These are phyloP conservation scores for Theileria annulata DNA, from an alignment of 169 alveolate species.

Conservation along the genomic window DNA sequence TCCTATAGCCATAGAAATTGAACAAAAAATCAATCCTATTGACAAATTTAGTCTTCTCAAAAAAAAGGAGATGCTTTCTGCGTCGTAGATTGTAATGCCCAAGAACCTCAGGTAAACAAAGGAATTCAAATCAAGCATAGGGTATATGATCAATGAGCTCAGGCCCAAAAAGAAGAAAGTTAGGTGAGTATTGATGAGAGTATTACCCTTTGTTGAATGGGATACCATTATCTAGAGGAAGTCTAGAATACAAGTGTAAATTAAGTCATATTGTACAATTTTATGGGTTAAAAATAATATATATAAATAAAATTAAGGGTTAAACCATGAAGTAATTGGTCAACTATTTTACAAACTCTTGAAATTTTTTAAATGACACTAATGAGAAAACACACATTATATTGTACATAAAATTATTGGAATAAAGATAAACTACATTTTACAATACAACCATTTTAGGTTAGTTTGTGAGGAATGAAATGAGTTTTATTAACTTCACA, in stretches of 20 bases:
- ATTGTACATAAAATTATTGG: neutral
- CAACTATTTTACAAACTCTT: neutral
- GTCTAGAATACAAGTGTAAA: neutral
- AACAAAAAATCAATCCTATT: conserved; percentile 22
- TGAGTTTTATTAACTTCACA: neutral
- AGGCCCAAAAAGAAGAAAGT: conserved; percentile 51
- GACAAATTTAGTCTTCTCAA: conserved; percentile 37
- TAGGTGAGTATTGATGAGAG: conserved; percentile 16
- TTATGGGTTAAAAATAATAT: no score
- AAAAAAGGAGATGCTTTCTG: conserved; percentile 43
- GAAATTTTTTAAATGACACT: neutral
- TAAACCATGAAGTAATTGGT: neutral
- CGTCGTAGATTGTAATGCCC: conserved; percentile 35
- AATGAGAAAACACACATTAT: neutral
- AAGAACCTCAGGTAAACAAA: conserved; percentile 33
- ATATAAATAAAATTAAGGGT: neutral
- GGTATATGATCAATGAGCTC: conserved; percentile 23
- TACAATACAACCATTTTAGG: neutral
- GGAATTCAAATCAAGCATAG: conserved; percentile 37
- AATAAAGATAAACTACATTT: neutral
- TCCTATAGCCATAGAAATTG: conserved; percentile 7
- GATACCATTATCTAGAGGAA: neutral
- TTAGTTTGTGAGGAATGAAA: neutral
- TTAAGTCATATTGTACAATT: neutral
- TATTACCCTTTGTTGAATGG: neutral